Base-by-base conservation (phyloP, 78 protist genomes). In the Chrysochromulina parva region DNA sequence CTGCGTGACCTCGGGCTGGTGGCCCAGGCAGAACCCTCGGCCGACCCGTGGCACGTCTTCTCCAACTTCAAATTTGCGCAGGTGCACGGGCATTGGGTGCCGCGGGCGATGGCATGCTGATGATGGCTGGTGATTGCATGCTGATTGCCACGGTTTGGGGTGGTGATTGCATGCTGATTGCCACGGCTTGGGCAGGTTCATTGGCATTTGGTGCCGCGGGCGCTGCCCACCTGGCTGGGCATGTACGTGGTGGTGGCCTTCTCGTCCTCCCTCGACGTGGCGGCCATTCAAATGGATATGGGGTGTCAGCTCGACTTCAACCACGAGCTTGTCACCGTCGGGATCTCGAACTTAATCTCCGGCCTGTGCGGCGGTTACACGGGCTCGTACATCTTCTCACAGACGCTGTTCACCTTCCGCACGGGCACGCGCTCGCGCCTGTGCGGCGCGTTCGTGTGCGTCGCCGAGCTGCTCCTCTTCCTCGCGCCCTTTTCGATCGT, bases 211-310 rank as follows among this genome's bases (percentile, higher is more conserved):
- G 59, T 78, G 60, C 85, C 85, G 19, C 3, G 47, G 48, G 38
- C 7, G 26, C 2, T 78, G 5, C 85, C 85, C 59, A 48, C 55
- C 16, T 78, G 85, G 85, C 59, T 78, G 47, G 85, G 52, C 76
- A 69, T 69, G 76, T 69, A 69, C 38, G 62, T 58, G 76, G 52
- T 81, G 47, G 87, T 81, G 20, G 87, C 87, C 48, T 81, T 81
- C 47, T 81, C 87, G 6, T 81, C 87, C 22, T 81, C 66, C 16
- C 87, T 81, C 26, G 87, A 81, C 47, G 87, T 81, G 50, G 87
- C 87, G 6, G 87, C 87, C 24, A 81, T 81, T 11, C 69, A 81
- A 16, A 52, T 81, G 59, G 87, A 81, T 66, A 81, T 81, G 87
- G 71, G 82, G 14, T 48, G 55, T 28, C 65, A 52, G 48, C 87